A percentile compares a stretch with the other conserved stretches of the same genome.
These are phyloP conservation scores for Floccularia luteovirens DNA, from an alignment of 768 basidiomycete genomes.

Conservation along the genomic window DNA sequence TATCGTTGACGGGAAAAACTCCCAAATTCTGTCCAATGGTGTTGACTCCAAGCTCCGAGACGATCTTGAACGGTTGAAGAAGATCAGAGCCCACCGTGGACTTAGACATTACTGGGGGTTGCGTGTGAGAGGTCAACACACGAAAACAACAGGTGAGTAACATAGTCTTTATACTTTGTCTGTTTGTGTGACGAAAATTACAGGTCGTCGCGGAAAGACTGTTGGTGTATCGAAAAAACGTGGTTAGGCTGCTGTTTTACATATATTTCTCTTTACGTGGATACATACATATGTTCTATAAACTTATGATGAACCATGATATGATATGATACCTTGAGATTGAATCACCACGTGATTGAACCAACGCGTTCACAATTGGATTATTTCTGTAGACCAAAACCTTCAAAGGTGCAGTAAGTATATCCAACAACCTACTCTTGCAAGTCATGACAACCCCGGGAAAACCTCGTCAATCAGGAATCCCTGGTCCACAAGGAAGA, in stretches of 20 bases:
- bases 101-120: conserved; percentile 91
- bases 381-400: too few relatives aligned
- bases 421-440: too few relatives aligned
- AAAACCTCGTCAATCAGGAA: conserved; percentile 33
- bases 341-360: too few relatives aligned
- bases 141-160: conserved; percentile 91
- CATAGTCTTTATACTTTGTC: neutral
- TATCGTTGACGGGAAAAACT: conserved; percentile 94
- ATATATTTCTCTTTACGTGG: neutral
- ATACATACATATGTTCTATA: neutral
- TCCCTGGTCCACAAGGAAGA: conserved; percentile 31
- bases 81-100: conserved; percentile 96
- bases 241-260: conserved; percentile 23
- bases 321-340: neutral
- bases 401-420: too few relatives aligned
- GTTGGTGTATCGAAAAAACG: conserved; percentile 95
- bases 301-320: neutral
- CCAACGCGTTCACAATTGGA: neutral
- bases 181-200: conserved; percentile 3
- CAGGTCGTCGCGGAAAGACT: conserved; percentile 92
- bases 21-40: conserved; percentile 91
- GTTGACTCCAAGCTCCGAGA: conserved; percentile 98
- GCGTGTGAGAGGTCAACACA: conserved; percentile 97
- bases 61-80: conserved; percentile 97
- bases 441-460: conserved; percentile 32